phyloP scores from a whole-genome alignment of 192 early-diverging fungal genomes.

The Backusella macrospora region DNA sequence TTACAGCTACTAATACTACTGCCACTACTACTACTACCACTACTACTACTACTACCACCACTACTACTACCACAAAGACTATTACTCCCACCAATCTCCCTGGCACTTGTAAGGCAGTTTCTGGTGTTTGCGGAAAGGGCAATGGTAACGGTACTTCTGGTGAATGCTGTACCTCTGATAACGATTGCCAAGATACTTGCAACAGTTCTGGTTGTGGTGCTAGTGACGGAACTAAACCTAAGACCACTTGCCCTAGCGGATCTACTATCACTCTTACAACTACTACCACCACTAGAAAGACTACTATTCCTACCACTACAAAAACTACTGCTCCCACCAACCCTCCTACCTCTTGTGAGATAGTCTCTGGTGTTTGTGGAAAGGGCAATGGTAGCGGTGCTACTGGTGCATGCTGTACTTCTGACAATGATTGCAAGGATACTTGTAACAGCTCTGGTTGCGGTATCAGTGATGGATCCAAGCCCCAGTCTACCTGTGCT shows the following conservation, averaged over 20 bases:
- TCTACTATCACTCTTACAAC: neutral
- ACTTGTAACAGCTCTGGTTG: neutral
- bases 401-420: neutral
- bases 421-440: neutral
- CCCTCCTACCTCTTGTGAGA: neutral
- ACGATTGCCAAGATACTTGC: neutral
- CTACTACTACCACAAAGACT: neutral
- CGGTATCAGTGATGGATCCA: neutral
- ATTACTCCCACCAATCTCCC: neutral
- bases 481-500: slow-evolving; percentile 1
- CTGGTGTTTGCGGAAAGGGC: neutral
- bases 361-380: neutral
- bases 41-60: too few species aligned
- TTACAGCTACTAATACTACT: neutral
- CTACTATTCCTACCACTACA: neutral
- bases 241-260: neutral
- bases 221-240: neutral
- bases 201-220: neutral
- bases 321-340: neutral
- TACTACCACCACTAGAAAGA: too few species aligned
- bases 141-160: neutral
- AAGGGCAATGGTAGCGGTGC: neutral
- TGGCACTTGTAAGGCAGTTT: neutral
- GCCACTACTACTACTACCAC: neutral
- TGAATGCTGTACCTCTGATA: neutral